Conservation (phyloP, 352 stramenopile species). For the Phytophthora europaea region DNA sequence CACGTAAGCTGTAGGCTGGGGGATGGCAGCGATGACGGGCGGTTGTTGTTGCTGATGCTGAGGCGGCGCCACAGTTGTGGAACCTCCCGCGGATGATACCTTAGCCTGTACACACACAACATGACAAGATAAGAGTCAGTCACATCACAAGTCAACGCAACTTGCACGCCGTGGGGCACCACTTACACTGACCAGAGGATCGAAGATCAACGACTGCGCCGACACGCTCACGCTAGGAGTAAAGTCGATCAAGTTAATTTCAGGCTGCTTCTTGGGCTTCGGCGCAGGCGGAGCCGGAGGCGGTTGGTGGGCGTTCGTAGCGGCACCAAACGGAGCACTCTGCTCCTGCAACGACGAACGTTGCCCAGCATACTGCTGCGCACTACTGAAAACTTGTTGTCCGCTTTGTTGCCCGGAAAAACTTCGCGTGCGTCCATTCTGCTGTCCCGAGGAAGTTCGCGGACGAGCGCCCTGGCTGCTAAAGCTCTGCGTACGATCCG, state of each 20-base stretch:
- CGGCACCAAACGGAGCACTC: conserved; percentile 15
- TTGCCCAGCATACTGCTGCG: conserved; percentile 34
- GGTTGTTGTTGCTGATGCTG: conserved; percentile 34
- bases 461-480: conserved; percentile 27
- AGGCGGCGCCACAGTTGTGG: not conserved
- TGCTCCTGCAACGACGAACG: conserved; percentile 42
- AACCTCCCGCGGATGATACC: conserved; percentile 29
- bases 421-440: conserved; percentile 36
- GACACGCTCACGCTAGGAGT: conserved; percentile 67
- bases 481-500: conserved; percentile 40
- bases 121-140: conserved; percentile 6
- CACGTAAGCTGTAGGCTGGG: conserved; percentile 48
- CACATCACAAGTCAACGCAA: not conserved
- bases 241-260: conserved; percentile 88
- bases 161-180: not conserved
- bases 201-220: conserved; percentile 78
- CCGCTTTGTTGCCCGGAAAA: conserved; percentile 39
- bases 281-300: conserved; percentile 31
- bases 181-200: conserved; percentile 71
- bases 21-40: conserved; percentile 21
- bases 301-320: conserved; percentile 22
- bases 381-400: conserved; percentile 24
- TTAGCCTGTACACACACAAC: conserved; percentile 32
- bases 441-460: conserved; percentile 27
- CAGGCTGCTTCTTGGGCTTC: conserved; percentile 55